Base-by-base conservation (phyloP, 2,329 filamentous ascomycete species). In the Aspergillus fumigatus region DNA sequence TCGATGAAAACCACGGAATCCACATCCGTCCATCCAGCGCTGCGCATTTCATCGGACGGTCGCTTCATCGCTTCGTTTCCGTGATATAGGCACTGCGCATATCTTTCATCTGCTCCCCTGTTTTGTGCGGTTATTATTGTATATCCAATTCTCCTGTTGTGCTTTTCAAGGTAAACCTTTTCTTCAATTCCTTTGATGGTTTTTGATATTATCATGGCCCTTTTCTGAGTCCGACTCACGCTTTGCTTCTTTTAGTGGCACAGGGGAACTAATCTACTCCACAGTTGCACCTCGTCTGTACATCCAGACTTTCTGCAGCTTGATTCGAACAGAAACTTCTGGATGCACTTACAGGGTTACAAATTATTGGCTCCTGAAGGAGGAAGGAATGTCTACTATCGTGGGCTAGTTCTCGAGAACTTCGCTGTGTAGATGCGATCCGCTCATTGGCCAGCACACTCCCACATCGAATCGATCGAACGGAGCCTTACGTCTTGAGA, bases 391-490 rank as follows among this genome's bases (percentile, higher is more conserved):
- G 43, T 47, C 23, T 47, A 23, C 38, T 48, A 27, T 51, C 38
- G 21, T 35, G 53, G 26, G 11, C 47, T 17, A 29, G 7, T 27
- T 40, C 17, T 19, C 38, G n/a, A 11, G n/a, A 19, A 49, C 25
- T 10, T 23, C 38, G 51, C 40, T 41, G 48, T 43, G 25, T 59
- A 49, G 60, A 62, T 62, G 58, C 54, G 50, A 26, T 45, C 35
- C 43, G 19, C 56, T 53, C 38, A 64, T 64, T 64, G 62, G 62
- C 47, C 49, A 53, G 38, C 21, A 50, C 17, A 11, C 2, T 3
- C 8, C 3, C 26, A 9, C 26, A 57, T 59, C 51, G 25, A 57
- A 61, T 61, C 63, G 63, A 65, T 65, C 61, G 61, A 23, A 23
- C 19, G 19, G 11, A 19, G 54, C 45, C 51, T 55, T 52, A 51